A percentile compares a stretch with the other conserved stretches of the same genome.
These are phyloP conservation scores for Purpureocillium lavendulum DNA, from an alignment of 2,329 filamentous ascomycete genomes.

Conservation along the genomic window DNA sequence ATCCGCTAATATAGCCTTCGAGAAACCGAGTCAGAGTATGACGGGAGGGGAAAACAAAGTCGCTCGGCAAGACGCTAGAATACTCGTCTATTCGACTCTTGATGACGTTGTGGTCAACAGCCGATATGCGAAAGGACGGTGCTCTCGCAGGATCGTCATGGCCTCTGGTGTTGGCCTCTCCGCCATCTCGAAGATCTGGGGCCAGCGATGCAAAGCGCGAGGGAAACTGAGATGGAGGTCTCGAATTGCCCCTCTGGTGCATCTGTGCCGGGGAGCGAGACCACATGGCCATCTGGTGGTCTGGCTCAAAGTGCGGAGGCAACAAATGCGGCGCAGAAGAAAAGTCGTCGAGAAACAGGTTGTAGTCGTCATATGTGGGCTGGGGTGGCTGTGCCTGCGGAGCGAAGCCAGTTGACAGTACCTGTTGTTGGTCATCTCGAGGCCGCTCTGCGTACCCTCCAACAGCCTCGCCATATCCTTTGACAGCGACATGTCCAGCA, in stretches of 20 bases:
- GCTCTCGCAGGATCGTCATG: conserved; percentile 22
- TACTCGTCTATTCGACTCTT: conserved; percentile 54
- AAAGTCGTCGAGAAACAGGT: conserved; percentile 51
- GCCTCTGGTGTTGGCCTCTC: conserved; percentile 14
- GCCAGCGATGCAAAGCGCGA: conserved; percentile 46
- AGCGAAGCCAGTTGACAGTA: conserved; percentile 29
- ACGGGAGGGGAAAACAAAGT: conserved; percentile 61
- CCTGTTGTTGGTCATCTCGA: conserved; percentile 34
- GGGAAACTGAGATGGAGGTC: conserved; percentile 43
- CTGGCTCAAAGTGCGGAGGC: conserved; percentile 44
- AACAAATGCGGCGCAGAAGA: conserved; percentile 45
- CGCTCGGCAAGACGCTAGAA: conserved; percentile 47
- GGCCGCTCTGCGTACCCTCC: conserved; percentile 37
- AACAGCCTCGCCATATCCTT: conserved; percentile 40
- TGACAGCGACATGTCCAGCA: conserved; percentile 32
- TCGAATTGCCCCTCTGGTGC: conserved; percentile 32
- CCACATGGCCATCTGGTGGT: conserved; percentile 45
- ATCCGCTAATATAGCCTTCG: conserved; percentile 62
- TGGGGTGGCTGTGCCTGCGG: conserved; percentile 15
- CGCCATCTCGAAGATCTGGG: conserved; percentile 39
- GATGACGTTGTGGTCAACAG: conserved; percentile 45
- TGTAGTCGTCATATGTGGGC: conserved; percentile 46
- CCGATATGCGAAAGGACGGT: conserved; percentile 40
- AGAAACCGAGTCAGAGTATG: conserved; percentile 61
- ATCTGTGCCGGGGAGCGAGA: conserved; percentile 31